Evolutionary conservation across 2,329 filamentous ascomycete genomes (phyloP).

Genomic region (Scleromitrula shiraiana): DNA sequence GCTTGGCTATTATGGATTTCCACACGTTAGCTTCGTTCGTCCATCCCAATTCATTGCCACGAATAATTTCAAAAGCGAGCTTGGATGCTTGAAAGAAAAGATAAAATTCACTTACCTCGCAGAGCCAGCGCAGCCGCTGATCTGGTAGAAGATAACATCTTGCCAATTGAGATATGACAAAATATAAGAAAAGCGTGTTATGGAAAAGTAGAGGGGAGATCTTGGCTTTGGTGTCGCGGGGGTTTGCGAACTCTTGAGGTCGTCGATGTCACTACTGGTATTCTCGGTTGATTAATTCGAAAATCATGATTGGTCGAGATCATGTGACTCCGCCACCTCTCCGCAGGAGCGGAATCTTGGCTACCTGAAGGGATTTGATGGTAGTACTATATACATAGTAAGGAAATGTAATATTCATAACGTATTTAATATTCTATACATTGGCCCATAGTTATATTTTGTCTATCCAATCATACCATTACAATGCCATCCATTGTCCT

Average conservation of each 20-base stretch:
- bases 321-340: constrained; percentile 2
- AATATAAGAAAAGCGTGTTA: constrained; percentile 18
- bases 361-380: too few relatives aligned
- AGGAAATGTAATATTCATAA: not conserved
- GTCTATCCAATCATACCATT: constrained; percentile 9
- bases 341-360: not conserved
- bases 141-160: constrained; percentile 37
- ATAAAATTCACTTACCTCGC: constrained; percentile 5
- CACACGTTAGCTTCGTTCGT: constrained; percentile 4
- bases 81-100: not conserved
- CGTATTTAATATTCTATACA: not conserved
- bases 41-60: not conserved
- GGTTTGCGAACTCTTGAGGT: not conserved
- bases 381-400: not conserved
- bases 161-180: constrained; percentile 19
- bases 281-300: constrained; percentile 11
- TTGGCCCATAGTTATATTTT: not conserved
- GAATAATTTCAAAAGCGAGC: not conserved
- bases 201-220: constrained; percentile 15
- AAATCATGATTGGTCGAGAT: constrained; percentile 6
- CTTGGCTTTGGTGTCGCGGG: constrained; percentile 7
- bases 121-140: constrained; percentile 36
- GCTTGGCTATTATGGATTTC: constrained; percentile 48
- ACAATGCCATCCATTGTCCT: not conserved
- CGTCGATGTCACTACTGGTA: constrained; percentile 7